These are phyloP conservation scores for Ogataea hybrid DNA, from an alignment of 1,139 yeast species.

Conservation along the genomic window DNA sequence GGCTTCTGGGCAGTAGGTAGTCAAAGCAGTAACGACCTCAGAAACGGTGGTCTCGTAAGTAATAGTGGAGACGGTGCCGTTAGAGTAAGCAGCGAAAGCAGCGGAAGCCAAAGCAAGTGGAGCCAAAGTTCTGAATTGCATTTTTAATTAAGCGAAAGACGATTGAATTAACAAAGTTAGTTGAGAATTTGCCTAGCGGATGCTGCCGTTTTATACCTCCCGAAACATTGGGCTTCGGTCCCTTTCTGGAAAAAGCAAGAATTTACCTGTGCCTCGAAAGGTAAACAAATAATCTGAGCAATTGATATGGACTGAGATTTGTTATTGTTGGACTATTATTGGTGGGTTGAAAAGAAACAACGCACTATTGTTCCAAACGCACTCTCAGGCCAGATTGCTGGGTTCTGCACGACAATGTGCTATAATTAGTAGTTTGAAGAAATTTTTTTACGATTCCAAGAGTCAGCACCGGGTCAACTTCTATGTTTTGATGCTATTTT, in stretches of 20 bases:
- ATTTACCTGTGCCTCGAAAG: constrained; percentile 8
- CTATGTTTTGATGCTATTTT: neutral
- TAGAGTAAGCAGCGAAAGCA: constrained; percentile 34
- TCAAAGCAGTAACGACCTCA: constrained; percentile 51
- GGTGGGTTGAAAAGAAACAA: constrained; percentile 1
- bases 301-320: neutral
- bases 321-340: neutral
- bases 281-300: constrained; percentile 12
- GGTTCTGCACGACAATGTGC: constrained; percentile 4
- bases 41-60: constrained; percentile 36
- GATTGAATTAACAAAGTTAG: constrained; percentile 18
- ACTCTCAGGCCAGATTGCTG: constrained; percentile 5
- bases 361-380: neutral
- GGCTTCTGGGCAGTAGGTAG: constrained; percentile 60
- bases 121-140: constrained; percentile 36
- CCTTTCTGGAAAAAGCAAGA: constrained; percentile 13
- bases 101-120: constrained; percentile 34
- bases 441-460: neutral
- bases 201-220: constrained; percentile 8
- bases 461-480: neutral
- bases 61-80: constrained; percentile 29
- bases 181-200: constrained; percentile 8
- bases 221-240: neutral
- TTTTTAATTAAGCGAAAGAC: constrained; percentile 33
- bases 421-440: constrained; percentile 2